phyloP scores from a whole-genome alignment of 805 yeast genomes.

The Candida railenensis region DNA sequence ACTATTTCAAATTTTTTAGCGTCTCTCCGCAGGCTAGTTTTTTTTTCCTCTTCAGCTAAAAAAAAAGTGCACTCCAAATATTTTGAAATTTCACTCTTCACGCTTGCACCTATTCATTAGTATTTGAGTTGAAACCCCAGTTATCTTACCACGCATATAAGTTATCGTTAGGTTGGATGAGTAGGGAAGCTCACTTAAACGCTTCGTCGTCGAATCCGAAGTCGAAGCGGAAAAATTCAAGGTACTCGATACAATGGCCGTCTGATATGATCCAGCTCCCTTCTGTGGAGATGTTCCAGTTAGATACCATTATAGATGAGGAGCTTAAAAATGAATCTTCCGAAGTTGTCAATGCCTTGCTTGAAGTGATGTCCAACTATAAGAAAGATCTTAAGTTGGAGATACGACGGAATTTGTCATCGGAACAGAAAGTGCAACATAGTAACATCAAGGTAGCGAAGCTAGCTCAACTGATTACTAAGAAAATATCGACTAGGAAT shows the following conservation, averaged over 20 bases:
- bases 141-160: no score
- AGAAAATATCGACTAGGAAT: conserved; percentile 10
- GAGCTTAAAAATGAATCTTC: conserved; percentile 26
- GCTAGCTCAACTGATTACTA: conserved; percentile 19
- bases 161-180: not conserved
- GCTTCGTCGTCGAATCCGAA: no score
- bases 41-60: no score
- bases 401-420: conserved; percentile 28
- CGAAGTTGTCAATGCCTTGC: conserved; percentile 26
- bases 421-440: conserved; percentile 41
- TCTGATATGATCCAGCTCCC: conserved; percentile 17
- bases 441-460: conserved; percentile 38
- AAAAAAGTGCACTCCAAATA: no score
- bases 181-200: not conserved
- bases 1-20: no score
- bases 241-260: conserved; percentile 4
- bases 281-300: conserved; percentile 27
- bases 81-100: no score
- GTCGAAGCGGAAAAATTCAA: not conserved
- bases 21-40: no score
- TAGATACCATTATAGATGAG: conserved; percentile 26
- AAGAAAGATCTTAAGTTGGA: conserved; percentile 36
- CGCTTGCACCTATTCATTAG: no score
- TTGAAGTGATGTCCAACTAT: conserved; percentile 28
- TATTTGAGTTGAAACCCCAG: no score